Base-by-base conservation (phyloP, 2,329 filamentous ascomycete genomes). In the Coleophoma crateriformis region DNA sequence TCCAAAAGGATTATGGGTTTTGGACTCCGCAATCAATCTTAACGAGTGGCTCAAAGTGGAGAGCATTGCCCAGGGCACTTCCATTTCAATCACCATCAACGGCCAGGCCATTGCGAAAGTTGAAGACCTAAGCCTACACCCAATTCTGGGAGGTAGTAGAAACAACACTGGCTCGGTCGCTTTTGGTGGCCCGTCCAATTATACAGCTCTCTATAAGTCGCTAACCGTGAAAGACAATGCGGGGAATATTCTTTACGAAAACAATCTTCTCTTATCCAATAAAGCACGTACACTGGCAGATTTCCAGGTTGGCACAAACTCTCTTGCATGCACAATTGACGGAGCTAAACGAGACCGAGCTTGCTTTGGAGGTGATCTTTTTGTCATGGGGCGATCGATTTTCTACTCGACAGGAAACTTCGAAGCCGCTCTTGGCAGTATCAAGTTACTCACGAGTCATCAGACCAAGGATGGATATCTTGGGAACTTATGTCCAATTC, bases 301-400 rank as follows among this genome's bases (percentile, higher is more conserved):
- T 42, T 58, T 58, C 42, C 38, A 41, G 7, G 53, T 57, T n/a
- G 54, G 57, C 4, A 54, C 55, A 4, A 59, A 59, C 46, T 15
- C 42, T n/a, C 49, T 55, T 7, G 39, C 55, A 19, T 54, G 54
- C 33, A 59, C 49, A 37, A 62, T 61, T 2, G 78, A 83, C 58
- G 79, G 78, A 14, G 77, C 78, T 1, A 82, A 82, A 58, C 69
- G 79, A 34, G 79, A 82, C 56, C 70, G 77, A 11, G 66, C 79
- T 27, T 73, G 82, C 2, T 84, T 79, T 76, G 76, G 78, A 8
- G 79, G 79, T 1, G 80, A 84, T 57, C 52, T 59, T 10, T 56
- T 51, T n/a, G 54, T 59, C 8, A 56, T 58, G 50, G 54, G 55
- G 17, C 47, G 57, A 3, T 59, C 57, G 10, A 54, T 56, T 11